Evolutionary conservation across 352 stramenopile genomes (phyloP), one percentile per base, ranked within the genome.

Genomic region (Peronospora destructor): DNA sequence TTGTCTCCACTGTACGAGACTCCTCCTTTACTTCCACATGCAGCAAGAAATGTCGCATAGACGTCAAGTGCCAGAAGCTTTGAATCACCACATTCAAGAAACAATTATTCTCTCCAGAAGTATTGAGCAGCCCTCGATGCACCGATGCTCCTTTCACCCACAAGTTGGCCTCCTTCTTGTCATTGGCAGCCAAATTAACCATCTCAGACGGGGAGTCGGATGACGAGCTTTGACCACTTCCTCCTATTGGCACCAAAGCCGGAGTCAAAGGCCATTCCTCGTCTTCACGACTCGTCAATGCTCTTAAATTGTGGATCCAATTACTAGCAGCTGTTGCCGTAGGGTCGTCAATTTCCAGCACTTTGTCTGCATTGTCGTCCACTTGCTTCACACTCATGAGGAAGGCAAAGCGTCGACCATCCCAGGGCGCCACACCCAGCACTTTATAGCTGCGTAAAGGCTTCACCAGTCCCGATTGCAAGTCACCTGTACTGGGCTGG

Each of bases 51-150:
- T 88, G 81, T 7, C 85, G 77, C 68, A 95, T 90, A 14, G 77
- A 86, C 16, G 79, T 85, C 51, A 95, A 75, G 53, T 94, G 84
- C 85, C 85, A 95, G 53, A 95, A 91, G 63, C 82, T 94, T 64
- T 95, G 84, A 49, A 95, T 91, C 26, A 95, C 69, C 3, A 95
- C 85, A 49, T 95, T 94, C 56, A 95, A 64, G 50, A 94, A 95
- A 62, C 85, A 95, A 56, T 88, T 94, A 55, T 95, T 95, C 55
- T 95, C 84, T 49, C 85, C 85, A 6, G 75, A 76, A 5, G 62
- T 67, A 39, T 92, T 92, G 6, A 90, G 56, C 30, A 92, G 56
- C 7, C 81, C 81, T 19, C 81, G 78, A 56, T 92, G 81, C 49
- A 92, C 79, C 0, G 78, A 90, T 12, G 77, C 78, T 35, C 81